These are phyloP conservation scores for Escallonia rubra DNA, from an alignment of 129 eudicot genomes.

Conservation along the genomic window DNA sequence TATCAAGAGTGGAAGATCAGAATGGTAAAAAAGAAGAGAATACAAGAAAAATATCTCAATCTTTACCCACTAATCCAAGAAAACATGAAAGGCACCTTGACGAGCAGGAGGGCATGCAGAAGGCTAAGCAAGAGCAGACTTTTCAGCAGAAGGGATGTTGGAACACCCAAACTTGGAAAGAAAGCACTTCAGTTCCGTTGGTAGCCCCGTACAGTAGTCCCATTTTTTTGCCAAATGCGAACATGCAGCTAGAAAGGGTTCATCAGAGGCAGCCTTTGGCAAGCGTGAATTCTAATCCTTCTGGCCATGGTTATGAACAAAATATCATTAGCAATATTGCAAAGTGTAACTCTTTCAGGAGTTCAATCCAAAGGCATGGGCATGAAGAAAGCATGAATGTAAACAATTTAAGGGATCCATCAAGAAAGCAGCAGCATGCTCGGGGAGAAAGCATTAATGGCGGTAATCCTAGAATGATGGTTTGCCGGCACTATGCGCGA, in stretches of 20 bases:
- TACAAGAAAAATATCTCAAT: slow-evolving; percentile 15
- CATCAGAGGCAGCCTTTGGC: slow-evolving; percentile 21
- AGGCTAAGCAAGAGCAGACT: slow-evolving; percentile 5
- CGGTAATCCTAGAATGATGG: background rate
- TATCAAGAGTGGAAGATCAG: slow-evolving; percentile 26
- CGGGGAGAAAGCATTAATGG: too few species aligned
- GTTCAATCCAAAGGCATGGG: slow-evolving; percentile 12
- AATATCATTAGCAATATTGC: background rate
- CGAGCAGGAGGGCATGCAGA: background rate
- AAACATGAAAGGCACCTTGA: background rate
- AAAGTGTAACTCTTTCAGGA: background rate
- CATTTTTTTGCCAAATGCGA: background rate
- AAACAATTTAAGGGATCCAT: too few species aligned
- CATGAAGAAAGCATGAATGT: background rate
- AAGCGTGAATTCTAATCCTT: slow-evolving; percentile 4
- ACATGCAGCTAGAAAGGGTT: slow-evolving; percentile 8
- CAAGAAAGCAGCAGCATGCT: too few species aligned
- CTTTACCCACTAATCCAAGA: slow-evolving; percentile 1
- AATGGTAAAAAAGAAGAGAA: slow-evolving; percentile 12
- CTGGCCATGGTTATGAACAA: background rate
- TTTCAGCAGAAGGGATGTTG: slow-evolving; percentile 2
- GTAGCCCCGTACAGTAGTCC: slow-evolving; percentile 3
- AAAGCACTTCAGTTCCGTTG: slow-evolving; percentile 5
- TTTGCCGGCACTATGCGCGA: slow-evolving; percentile 47
- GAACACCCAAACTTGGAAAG: background rate